These are phyloP conservation scores for Aegilops sharonensis DNA, from an alignment of 176 grass and related monocot genomes.

Conservation along the genomic window DNA sequence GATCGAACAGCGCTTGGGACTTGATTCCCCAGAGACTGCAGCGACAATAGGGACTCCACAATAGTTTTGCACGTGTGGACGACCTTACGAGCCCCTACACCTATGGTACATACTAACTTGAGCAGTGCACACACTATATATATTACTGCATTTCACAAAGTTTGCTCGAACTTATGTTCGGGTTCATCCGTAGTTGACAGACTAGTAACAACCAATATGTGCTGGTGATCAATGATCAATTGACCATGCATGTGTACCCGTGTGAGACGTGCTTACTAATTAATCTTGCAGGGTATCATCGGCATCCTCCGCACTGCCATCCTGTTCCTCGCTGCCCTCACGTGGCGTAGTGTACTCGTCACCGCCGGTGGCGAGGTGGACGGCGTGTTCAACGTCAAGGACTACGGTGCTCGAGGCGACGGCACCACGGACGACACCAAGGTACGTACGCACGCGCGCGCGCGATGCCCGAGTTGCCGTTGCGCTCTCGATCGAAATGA, in stretches of 20 bases:
- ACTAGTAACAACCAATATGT: too few relatives aligned
- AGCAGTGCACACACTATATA: too few relatives aligned
- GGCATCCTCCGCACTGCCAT: background rate
- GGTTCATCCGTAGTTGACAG: too few relatives aligned
- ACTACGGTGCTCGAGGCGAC: constrained; percentile 49
- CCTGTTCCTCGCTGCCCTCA: background rate
- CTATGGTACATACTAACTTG: too few relatives aligned
- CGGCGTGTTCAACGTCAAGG: constrained; percentile 30
- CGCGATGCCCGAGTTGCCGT: too few relatives aligned
- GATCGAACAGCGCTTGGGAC: too few relatives aligned
- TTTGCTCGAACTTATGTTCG: background rate
- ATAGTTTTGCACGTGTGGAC: background rate
- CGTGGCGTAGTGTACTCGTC: background rate
- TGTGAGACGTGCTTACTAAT: background rate
- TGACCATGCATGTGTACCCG: too few relatives aligned
- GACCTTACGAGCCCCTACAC: too few relatives aligned
- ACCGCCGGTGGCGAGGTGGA: background rate
- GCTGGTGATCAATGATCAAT: too few relatives aligned
- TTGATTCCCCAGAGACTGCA: too few relatives aligned
- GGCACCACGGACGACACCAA: constrained; percentile 45
- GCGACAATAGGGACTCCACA: background rate
- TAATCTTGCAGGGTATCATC: constrained; percentile 10
- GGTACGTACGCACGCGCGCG: constrained; percentile 11
- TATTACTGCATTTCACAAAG: too few relatives aligned
- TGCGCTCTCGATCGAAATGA: background rate